These are phyloP conservation scores for Penicillium coffeae DNA, from an alignment of 495 filamentous ascomycete species.

Conservation along the genomic window DNA sequence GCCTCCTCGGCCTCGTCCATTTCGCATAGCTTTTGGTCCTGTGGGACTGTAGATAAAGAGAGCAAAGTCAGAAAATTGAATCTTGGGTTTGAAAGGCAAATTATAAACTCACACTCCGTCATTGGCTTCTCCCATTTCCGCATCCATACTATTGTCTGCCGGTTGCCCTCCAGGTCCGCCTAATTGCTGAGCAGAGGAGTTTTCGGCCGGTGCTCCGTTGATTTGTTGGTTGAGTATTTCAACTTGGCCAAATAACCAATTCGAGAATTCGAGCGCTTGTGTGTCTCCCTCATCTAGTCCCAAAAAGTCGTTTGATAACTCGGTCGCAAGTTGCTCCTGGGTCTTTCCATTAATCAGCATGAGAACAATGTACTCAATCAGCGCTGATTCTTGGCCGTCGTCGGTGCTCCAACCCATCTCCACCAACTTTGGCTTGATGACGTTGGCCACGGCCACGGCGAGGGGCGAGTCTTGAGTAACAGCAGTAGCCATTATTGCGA, in stretches of 20 bases:
- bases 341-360: constrained; percentile 96
- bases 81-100: not conserved
- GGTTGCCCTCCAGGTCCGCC: not conserved
- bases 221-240: constrained; percentile 61
- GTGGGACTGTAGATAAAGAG: constrained; percentile 62
- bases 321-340: constrained; percentile 80
- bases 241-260: constrained; percentile 88
- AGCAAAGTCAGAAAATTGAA: constrained; percentile 13
- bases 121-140: constrained; percentile 66
- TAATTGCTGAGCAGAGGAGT: constrained; percentile 18
- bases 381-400: constrained; percentile 72
- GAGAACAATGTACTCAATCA: constrained; percentile 92
- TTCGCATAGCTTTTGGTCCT: constrained; percentile 93
- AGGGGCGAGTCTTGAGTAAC: constrained; percentile 49
- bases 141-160: constrained; percentile 44
- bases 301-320: constrained; percentile 85
- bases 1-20: constrained; percentile 62
- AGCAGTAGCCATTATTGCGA: constrained; percentile 17
- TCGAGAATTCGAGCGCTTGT: constrained; percentile 76
- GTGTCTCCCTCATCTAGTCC: constrained; percentile 78
- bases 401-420: constrained; percentile 89
- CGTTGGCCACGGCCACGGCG: constrained; percentile 72
- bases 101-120: constrained; percentile 66
- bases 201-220: constrained; percentile 30
- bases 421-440: constrained; percentile 88